phyloP scores from a whole-genome alignment of 306 rosid species.

The Citrullus amarus region DNA sequence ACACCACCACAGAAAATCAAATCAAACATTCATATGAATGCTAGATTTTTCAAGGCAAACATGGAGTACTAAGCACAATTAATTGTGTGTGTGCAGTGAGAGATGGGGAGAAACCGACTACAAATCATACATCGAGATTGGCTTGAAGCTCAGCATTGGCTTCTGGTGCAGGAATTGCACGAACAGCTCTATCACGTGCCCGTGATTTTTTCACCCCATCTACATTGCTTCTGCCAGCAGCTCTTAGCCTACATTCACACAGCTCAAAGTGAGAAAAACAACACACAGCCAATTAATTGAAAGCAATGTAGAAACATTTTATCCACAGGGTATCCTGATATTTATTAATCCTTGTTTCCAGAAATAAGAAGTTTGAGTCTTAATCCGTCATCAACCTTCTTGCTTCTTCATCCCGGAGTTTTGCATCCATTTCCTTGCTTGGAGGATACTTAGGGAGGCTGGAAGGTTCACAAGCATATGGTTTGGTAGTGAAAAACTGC shows the following conservation, averaged over 20 bases:
- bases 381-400: conserved; percentile 52
- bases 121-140: conserved; percentile 69
- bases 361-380: not conserved
- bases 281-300: not conserved
- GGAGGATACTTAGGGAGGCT: conserved; percentile 99
- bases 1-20: not conserved
- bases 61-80: not conserved
- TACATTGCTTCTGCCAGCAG: conserved; percentile 70
- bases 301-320: not conserved
- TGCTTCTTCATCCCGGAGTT: conserved; percentile 91
- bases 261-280: conserved; percentile 16
- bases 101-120: conserved; percentile 8
- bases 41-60: no score
- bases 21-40: not conserved
- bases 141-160: conserved; percentile 95
- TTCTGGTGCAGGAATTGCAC: conserved; percentile 79
- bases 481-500: conserved; percentile 85
- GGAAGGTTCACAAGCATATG: conserved; percentile 95
- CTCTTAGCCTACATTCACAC: conserved; percentile 62
- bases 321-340: not conserved
- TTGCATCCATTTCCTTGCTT: conserved; percentile 99
- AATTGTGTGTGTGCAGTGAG: not conserved
- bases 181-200: conserved; percentile 59
- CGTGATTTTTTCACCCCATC: conserved; percentile 77
- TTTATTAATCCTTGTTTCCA: not conserved